Evolutionary conservation across 2,329 filamentous ascomycete species (phyloP), one percentile per base, ranked within the genome.

Genomic region (Scedosporium dehoogii): DNA sequence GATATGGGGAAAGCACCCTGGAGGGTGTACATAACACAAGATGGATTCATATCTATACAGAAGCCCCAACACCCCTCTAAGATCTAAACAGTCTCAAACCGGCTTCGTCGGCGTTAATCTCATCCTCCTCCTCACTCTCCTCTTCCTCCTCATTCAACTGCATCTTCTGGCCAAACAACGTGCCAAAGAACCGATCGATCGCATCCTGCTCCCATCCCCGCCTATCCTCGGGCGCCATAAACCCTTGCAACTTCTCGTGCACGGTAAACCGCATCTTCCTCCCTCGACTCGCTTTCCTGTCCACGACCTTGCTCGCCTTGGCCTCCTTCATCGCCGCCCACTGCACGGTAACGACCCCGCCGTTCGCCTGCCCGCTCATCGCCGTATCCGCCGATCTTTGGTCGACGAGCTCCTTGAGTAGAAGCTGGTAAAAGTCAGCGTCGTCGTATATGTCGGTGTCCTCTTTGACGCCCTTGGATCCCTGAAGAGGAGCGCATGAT

Each of bases 191-290:
- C 63, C 85, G 76, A 68, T 94, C 90, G 64, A 91, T 85, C 62
- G 92, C 91, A 64, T 85, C 82, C 67, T 88, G 85, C 65, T 90
- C 89, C 94, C 94, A 99, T 16, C 74, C 75, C 3, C 88, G 82
- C 61, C 90, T 81, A 72, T 96, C 90, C 73, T 97, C 91, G 0
- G 92, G 87, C 10, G 92, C 92, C 92, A 97, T 97, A 71, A 97
- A 97, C 74, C 97, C 97, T 77, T 96, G 91, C 70, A 99, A 75
- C 79, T 97, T 97, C 78, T 97, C 93, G 71, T 97, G 92, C 56
- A 97, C 91, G 16, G 90, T 94, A 75, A 93, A 99, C 46, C 91
- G 83, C 82, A 99, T 84, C 78, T 97, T 97, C 59, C 94, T 81
- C 5, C 94, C 94, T 76, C 97, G 97, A 72, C 91, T 96, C 0